Base-by-base conservation (phyloP, 2,329 filamentous ascomycete genomes). In the Cephalotrichum gorgonifer region DNA sequence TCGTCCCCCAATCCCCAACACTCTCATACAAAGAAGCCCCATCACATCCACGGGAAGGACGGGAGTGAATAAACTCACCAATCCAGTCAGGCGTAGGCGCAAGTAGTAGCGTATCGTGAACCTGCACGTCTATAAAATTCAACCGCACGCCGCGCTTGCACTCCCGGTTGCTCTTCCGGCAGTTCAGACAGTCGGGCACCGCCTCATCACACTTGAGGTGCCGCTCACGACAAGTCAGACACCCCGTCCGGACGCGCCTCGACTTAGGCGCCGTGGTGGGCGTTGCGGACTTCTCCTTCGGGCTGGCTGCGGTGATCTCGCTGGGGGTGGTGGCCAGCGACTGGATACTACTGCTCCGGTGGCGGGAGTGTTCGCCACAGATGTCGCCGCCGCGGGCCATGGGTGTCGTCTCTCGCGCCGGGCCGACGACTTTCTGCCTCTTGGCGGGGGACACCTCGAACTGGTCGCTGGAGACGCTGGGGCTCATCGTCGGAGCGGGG, bases 171-270 rank as follows among this genome's bases (percentile, higher is more conserved):
- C 90, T 93, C 67, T 95, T 96, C 51, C 81, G 79, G 66, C 91
- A 96, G 60, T 96, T 96, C 58, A 85, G 73, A 54, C 77, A 81
- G 30, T 74, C 69, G 6, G 76, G 77, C 4, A 67, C 58, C 5
- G 74, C 83, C 64, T 95, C 88, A 60, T 95, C 90, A 64, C 90
- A 95, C 65, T 95, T 95, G 47, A 95, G 71, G 70, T 95, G 90
- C 43, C 89, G 75, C 64, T 95, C 86, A 56, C 90, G 77, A 65
- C 90, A 96, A 2, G 90, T 96, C 55, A 95, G 69, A 26, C 90
- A 96, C 33, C 90, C 90, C 3, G 90, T 96, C 43, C 91, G 81
- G 17, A 94, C 88, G 54, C 90, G 76, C 67, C 85, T 91, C n/a
- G 88, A 82, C 64, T 90, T 91, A 54, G 60, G 11, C 6, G 17